These are phyloP conservation scores for Mycena galopus DNA, from an alignment of 768 basidiomycete genomes.

Conservation along the genomic window DNA sequence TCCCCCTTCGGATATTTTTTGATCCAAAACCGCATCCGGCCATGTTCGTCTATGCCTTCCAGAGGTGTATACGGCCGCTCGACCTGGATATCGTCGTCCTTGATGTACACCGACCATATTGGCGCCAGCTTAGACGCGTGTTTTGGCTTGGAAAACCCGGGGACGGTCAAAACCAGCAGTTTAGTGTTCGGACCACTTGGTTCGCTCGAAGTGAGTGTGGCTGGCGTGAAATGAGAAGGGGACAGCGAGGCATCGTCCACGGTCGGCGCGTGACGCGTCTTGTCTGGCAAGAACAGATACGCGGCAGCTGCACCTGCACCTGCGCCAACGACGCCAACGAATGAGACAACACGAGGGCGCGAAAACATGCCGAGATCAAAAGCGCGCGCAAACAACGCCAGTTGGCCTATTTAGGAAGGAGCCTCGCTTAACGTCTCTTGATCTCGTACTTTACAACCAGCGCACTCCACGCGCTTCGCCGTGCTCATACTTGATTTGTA, in stretches of 20 bases:
- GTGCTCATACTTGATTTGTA: slow-evolving; percentile 16
- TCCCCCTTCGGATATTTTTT: slow-evolving; percentile 85
- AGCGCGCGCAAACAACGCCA: slow-evolving; percentile 16
- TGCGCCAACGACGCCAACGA: slow-evolving; percentile 53
- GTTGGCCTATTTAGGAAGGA: slow-evolving; percentile 8
- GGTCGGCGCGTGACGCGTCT: slow-evolving; percentile 60
- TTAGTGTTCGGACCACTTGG: slow-evolving; percentile 70
- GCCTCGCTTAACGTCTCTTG: neutral
- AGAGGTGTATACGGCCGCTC: slow-evolving; percentile 90
- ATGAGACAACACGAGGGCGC: slow-evolving; percentile 17
- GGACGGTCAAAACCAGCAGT: slow-evolving; percentile 72
- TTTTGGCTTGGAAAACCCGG: slow-evolving; percentile 52
- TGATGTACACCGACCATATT: slow-evolving; percentile 85
- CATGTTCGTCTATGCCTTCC: slow-evolving; percentile 74
- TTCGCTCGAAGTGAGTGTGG: slow-evolving; percentile 67
- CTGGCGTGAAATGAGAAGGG: slow-evolving; percentile 70
- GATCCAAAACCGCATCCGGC: slow-evolving; percentile 83
- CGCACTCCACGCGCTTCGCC: neutral
- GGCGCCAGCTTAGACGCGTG: slow-evolving; percentile 47
- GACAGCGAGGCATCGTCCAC: slow-evolving; percentile 53
- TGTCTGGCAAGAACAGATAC: slow-evolving; percentile 67
- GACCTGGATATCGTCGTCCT: slow-evolving; percentile 91
- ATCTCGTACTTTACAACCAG: slow-evolving; percentile 9
- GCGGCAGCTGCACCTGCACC: slow-evolving; percentile 57
- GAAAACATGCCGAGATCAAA: slow-evolving; percentile 17